A percentile compares a stretch with the other conserved stretches of the same genome.
Evolutionary conservation across 345 rosid species (phyloP).

Genomic region (Pseudoturritis turrita): DNA sequence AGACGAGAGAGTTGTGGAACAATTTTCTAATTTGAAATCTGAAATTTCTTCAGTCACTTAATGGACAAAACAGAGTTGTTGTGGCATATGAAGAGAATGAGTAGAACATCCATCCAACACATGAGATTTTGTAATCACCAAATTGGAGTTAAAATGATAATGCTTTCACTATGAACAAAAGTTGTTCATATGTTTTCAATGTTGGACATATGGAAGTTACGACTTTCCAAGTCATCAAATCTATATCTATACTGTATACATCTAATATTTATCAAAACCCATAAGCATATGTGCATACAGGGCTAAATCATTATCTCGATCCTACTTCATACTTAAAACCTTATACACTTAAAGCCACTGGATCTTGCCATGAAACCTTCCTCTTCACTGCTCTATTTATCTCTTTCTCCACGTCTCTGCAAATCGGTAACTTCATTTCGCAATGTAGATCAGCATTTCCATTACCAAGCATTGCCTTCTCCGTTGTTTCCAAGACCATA

Average conservation of each 20-base stretch:
- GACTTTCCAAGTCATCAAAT: neutral
- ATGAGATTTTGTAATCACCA: slow-evolving; percentile 1
- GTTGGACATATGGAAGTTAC: neutral
- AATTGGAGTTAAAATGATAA: neutral
- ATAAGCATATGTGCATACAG: slow-evolving; percentile 24
- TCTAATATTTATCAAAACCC: neutral
- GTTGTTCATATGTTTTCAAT: neutral
- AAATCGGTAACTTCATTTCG: slow-evolving; percentile 48
- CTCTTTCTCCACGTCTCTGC: slow-evolving; percentile 56
- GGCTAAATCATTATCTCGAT: slow-evolving; percentile 1
- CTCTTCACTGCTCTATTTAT: slow-evolving; percentile 60
- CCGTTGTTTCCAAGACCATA: slow-evolving; percentile 39
- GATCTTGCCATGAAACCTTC: slow-evolving; percentile 96
- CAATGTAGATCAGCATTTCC: slow-evolving; percentile 46
- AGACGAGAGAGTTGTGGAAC: neutral
- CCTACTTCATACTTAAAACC: slow-evolving; percentile 5
- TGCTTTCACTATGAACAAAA: neutral
- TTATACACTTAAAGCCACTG: slow-evolving; percentile 76
- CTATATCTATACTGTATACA: neutral
- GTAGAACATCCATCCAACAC: neutral
- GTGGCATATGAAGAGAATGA: no score
- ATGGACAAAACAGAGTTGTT: no score
- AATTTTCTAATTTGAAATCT: no score
- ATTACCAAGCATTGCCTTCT: slow-evolving; percentile 31
- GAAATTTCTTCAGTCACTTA: no score